A percentile compares a stretch with the other conserved stretches of the same genome.
Evolutionary conservation across 1,139 yeast genomes (phyloP).

Genomic region (Hyphopichia burtonii): DNA sequence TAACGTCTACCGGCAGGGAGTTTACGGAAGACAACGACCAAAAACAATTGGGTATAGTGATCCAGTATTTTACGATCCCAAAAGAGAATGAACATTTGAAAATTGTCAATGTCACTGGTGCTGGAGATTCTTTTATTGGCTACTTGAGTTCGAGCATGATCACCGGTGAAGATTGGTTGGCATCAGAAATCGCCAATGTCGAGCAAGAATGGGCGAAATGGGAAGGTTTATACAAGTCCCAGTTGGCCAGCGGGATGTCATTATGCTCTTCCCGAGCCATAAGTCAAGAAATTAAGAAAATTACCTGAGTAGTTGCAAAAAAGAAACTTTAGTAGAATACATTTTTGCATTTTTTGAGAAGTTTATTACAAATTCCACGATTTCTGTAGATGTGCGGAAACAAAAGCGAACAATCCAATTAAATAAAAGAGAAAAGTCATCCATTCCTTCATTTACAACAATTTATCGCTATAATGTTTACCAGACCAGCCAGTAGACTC

Average conservation of each 20-base stretch:
- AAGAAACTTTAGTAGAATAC: too few species aligned
- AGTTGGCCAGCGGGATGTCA: slow-evolving; percentile 53
- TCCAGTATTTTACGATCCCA: slow-evolving; percentile 65
- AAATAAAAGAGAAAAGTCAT: background rate
- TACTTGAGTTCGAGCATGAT: slow-evolving; percentile 30
- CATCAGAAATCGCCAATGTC: slow-evolving; percentile 18
- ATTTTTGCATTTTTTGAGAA: too few species aligned
- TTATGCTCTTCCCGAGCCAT: slow-evolving; percentile 32
- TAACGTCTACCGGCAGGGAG: slow-evolving; percentile 16
- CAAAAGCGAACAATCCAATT: background rate
- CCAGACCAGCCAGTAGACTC: background rate
- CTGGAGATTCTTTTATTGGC: slow-evolving; percentile 73
- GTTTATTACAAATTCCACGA: too few species aligned
- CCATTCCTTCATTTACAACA: background rate
- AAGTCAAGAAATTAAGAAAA: slow-evolving; percentile 13
- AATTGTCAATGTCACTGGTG: slow-evolving; percentile 62
- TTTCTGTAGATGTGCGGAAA: background rate
- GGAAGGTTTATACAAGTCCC: slow-evolving; percentile 46
- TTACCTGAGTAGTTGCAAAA: slow-evolving; percentile 3
- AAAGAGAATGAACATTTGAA: slow-evolving; percentile 24
- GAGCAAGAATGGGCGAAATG: slow-evolving; percentile 34
- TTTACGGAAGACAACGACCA: slow-evolving; percentile 17
- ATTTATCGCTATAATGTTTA: background rate
- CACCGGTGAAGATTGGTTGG: slow-evolving; percentile 24
- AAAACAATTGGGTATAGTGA: slow-evolving; percentile 46